Evolutionary conservation across 345 rosid genomes (phyloP), one percentile per base, ranked within the genome.

Genomic region (Zanthoxylum bungeanum): DNA sequence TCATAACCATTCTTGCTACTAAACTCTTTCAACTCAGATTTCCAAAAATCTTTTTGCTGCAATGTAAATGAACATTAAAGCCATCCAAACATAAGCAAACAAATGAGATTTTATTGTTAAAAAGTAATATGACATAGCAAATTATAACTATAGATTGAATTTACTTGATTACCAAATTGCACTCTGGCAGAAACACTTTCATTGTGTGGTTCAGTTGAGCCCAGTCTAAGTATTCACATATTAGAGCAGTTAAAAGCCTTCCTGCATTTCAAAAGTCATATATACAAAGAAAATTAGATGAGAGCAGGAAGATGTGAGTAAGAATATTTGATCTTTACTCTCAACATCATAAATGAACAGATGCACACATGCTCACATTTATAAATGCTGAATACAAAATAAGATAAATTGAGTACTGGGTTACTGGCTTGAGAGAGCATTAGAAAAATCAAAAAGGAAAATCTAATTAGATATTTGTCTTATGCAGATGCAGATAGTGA

Each of bases 221-320:
- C 98, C 98, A 92, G 79, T 95, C 98, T 68, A 95, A 87, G 81
- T 95, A 95, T 78, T 95, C 99, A 68, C 94, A 95, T 61, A 92
- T 62, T 21, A 92, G 69, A 30, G 99, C 96, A 69, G 93, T 85
- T 64, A 95, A 79, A 68, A 95, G 79, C 81, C 94, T 91, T 68
- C 98, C 99, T 95, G 86, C 84, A 79, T 71, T 77, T 53, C 17
- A 66, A n/a, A n/a, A 64, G 61, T 52, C 61, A 72, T 42, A 21
- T 6, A n/a, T 36, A 19, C 59, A 53, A 17, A 69, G 19, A 46
- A 40, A 49, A 7, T 36, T 21, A 63, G 5, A 52, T 28, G 17
- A 56, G 56, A 22, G 49, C 47, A 55, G 62, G 7, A 19, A 46
- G 21, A 64, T 17, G 47, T 19, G 57, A 31, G 59, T 34, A 47